Base-by-base conservation (phyloP, 192 early-diverging fungal species). In the Geranomyces variabilis region DNA sequence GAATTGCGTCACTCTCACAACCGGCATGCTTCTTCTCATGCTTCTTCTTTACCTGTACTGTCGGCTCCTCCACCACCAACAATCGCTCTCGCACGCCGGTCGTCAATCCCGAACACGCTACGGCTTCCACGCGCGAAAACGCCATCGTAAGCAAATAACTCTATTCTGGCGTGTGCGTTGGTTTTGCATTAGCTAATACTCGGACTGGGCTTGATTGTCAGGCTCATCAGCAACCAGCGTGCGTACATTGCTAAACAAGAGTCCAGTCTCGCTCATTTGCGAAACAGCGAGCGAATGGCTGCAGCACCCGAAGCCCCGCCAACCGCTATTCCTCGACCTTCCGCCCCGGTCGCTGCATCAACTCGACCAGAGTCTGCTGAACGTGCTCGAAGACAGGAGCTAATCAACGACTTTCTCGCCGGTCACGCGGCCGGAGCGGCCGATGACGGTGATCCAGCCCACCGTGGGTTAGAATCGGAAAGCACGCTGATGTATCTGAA, bases 221-320 rank as follows among this genome's bases (percentile, higher is more conserved):
- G 58, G 2, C 22, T 60, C 28, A 60, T 60, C 58, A 33, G 15
- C 7, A 26, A 24, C 6, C 58, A 60, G 29, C 58, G 58, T 17
- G 58, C 58, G 1, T 60, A 60, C 58, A 31, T 60, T 26, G 22
- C 58, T 7, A 26, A 60, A 33, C 58, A 60, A 33, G 58, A 60
- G 29, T 26, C 58, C 28, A 6, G 28, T 6, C 58, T 60, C 17
- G 28, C 22, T 9, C 28, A 60, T 5, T 33, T 60, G 28, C 58
- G 58, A 60, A 60, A 33, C 58, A 60, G 58, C 58, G 28, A 33
- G 22, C 19, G 58, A 3, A 3, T 41, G 36, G 10, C 36, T 41
- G 36, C 36, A 10, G 36, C 36, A 41, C 10, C 10, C 3, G 36
- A 41, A 3, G 36, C 10, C 36, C 5, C 10, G 36, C 5, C 36